Conservation (phyloP, 306 rosid genomes). For the Gastrolobium bilobum region DNA sequence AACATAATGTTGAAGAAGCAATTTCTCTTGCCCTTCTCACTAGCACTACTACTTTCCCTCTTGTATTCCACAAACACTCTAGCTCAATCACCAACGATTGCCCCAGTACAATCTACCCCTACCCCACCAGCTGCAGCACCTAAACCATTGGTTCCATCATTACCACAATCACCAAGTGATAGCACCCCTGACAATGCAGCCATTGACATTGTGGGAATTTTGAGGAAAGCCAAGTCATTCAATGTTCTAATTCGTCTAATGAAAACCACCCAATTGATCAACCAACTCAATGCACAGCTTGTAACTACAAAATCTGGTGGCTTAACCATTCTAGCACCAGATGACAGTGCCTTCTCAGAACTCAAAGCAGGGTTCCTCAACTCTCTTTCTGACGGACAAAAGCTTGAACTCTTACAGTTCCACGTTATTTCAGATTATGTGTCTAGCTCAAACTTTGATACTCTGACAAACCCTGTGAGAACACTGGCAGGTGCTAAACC, state of each 20-base stretch:
- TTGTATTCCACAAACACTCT: slow-evolving; percentile 7
- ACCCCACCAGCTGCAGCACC: neutral
- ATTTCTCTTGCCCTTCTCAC: slow-evolving; percentile 31
- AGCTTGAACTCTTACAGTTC: slow-evolving; percentile 56
- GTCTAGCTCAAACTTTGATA: neutral
- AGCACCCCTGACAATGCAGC: slow-evolving; percentile 10
- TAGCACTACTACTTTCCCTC: neutral
- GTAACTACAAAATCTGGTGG: no score
- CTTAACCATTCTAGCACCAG: slow-evolving; percentile 44
- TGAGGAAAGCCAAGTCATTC: no score
- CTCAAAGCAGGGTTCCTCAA: slow-evolving; percentile 59
- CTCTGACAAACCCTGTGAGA: slow-evolving; percentile 61
- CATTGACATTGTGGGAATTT: slow-evolving; percentile 14
- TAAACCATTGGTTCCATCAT: slow-evolving; percentile 6
- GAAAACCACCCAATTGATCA: no score
- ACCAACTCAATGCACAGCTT: no score
- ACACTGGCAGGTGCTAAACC: slow-evolving; percentile 64
- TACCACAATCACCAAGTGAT: slow-evolving; percentile 19
- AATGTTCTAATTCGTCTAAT: no score
- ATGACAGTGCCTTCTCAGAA: slow-evolving; percentile 53
- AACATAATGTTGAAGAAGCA: slow-evolving; percentile 6
- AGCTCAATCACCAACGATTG: slow-evolving; percentile 45
- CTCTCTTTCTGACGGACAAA: slow-evolving; percentile 43
- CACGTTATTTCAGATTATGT: no score
- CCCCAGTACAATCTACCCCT: slow-evolving; percentile 48